phyloP scores from a whole-genome alignment of 179 eudicot genomes.

The Sideroxylon spinosum region DNA sequence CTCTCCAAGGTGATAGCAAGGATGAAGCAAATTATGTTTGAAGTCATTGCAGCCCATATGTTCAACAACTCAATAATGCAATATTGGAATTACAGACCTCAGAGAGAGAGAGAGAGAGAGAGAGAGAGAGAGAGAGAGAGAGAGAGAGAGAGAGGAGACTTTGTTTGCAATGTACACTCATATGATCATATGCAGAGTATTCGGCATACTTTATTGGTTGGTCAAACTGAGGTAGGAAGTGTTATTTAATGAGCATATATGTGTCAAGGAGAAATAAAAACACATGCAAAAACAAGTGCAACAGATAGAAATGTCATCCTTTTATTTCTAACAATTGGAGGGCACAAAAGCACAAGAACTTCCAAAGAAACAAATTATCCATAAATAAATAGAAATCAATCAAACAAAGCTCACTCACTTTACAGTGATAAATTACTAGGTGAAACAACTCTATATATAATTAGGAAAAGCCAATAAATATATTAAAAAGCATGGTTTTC shows the following conservation, averaged over 20 bases:
- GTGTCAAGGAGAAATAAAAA: too few species aligned
- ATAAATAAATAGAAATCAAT: background rate
- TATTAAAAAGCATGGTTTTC: background rate
- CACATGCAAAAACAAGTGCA: too few species aligned
- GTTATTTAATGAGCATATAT: too few species aligned
- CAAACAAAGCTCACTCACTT: background rate
- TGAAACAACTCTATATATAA: background rate
- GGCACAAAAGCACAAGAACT: background rate
- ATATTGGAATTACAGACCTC: too few species aligned
- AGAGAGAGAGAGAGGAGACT: background rate
- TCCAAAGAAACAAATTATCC: background rate
- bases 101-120: too few species aligned
- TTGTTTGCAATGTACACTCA: background rate
- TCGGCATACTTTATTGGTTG: too few species aligned
- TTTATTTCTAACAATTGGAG: background rate
- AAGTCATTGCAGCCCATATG: too few species aligned
- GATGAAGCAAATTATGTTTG: too few species aligned
- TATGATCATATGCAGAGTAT: too few species aligned
- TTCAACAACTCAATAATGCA: too few species aligned
- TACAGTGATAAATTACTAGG: background rate
- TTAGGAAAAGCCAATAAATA: background rate
- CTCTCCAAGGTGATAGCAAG: too few species aligned
- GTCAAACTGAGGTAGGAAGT: too few species aligned
- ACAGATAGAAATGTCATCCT: background rate
- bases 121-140: background rate